Percentiles rank a stretch among this genome's conserved stretches.
Evolutionary conservation across 2,329 filamentous ascomycete genomes (phyloP).

Genomic region (Hypomyces perniciosus): DNA sequence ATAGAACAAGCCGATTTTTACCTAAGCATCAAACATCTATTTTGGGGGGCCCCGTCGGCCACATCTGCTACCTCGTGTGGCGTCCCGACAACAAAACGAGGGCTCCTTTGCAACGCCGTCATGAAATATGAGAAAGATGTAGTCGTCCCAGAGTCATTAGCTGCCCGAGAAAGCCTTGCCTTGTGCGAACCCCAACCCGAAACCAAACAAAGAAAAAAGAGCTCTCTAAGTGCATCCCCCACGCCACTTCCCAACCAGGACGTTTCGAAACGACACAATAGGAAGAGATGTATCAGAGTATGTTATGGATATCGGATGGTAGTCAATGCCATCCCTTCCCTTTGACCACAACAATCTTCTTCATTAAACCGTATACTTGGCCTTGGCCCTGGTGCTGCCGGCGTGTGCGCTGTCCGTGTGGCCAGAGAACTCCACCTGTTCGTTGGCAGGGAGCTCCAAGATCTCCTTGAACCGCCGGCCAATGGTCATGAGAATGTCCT

Average conservation of each 20-base stretch:
- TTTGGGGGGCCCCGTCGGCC: constrained; percentile 11
- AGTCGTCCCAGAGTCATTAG: constrained; percentile 9
- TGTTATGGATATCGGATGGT: constrained; percentile 15
- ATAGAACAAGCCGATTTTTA: constrained; percentile 4
- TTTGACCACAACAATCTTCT: neutral
- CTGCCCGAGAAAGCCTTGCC: constrained; percentile 9
- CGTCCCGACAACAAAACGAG: constrained; percentile 17
- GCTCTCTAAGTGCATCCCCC: constrained; percentile 5
- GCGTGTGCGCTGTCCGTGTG: constrained; percentile 91
- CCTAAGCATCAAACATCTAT: constrained; percentile 9
- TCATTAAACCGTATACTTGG: constrained; percentile 77
- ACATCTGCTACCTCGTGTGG: constrained; percentile 15
- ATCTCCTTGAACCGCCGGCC: constrained; percentile 91
- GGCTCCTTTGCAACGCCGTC: constrained; percentile 29
- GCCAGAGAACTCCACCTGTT: constrained; percentile 88
- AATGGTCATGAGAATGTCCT: constrained; percentile 76
- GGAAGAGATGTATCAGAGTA: constrained; percentile 14
- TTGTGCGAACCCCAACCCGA: constrained; percentile 7
- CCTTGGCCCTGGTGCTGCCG: constrained; percentile 91
- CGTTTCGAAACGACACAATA: neutral
- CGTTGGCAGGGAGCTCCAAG: constrained; percentile 68
- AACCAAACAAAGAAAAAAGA: constrained; percentile 6
- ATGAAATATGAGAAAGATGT: constrained; percentile 18
- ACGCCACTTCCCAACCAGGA: neutral
- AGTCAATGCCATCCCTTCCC: constrained; percentile 18